Evolutionary conservation across 768 basidiomycete genomes (phyloP).

Genomic region (Krasilnikovozyma curviuscula): DNA sequence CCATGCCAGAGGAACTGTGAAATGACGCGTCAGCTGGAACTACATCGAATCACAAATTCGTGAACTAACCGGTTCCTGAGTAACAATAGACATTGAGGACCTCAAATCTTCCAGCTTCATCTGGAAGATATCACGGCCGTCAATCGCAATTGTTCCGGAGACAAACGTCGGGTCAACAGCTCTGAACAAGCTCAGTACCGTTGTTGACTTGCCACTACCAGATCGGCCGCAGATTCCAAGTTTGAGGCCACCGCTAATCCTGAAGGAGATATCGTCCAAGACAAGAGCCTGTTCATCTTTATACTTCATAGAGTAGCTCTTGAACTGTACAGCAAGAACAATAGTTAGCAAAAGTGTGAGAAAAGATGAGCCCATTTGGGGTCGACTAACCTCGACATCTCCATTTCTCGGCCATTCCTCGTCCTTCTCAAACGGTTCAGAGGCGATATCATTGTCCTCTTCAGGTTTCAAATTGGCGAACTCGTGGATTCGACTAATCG

Average conservation of each 20-base stretch:
- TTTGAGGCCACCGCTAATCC: conserved; percentile 9
- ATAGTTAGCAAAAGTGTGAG: no score
- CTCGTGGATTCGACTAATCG: conserved; percentile 15
- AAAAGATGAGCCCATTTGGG: neutral
- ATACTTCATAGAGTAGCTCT: no score
- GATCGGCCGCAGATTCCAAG: conserved; percentile 16
- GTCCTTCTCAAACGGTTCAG: neutral
- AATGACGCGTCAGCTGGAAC: no score
- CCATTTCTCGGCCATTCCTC: conserved; percentile 11
- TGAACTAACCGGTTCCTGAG: no score
- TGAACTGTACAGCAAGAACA: no score
- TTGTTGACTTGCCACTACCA: conserved; percentile 16
- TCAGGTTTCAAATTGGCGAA: conserved; percentile 15
- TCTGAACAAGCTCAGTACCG: conserved; percentile 15
- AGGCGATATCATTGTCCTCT: no score
- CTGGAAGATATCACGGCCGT: conserved; percentile 12
- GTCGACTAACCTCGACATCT: neutral
- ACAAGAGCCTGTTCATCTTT: no score
- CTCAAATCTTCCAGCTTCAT: conserved; percentile 10
- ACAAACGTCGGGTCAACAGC: conserved; percentile 11
- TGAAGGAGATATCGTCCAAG: conserved; percentile 11
- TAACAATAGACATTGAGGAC: no score
- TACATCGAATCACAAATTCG: no score
- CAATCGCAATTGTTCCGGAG: conserved; percentile 11
- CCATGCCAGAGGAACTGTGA: conserved; percentile 7